A percentile compares a stretch with the other conserved stretches of the same genome.
Evolutionary conservation across 2,329 filamentous ascomycete genomes (phyloP).

Genomic region (Pestalotiopsis fici): DNA sequence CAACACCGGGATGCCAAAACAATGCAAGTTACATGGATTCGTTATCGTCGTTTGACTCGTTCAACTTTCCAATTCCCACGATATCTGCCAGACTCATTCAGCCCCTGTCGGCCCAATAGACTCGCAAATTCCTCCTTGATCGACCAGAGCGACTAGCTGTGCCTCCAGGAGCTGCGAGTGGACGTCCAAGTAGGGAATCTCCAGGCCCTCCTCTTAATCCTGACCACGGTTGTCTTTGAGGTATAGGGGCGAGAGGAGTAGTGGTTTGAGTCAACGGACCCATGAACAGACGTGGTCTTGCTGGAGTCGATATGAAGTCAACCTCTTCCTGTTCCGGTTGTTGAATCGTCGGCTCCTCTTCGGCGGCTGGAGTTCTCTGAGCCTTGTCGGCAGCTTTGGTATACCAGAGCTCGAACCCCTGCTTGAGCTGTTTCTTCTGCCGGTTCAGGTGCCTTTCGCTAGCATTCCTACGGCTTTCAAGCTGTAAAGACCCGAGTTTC

Average conservation of each 20-base stretch:
- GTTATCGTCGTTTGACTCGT: neutral
- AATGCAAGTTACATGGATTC: neutral
- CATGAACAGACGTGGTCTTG: conserved; percentile 28
- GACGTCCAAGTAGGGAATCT: conserved; percentile 24
- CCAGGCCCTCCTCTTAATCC: conserved; percentile 7
- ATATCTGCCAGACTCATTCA: neutral
- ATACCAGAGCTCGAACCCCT: conserved; percentile 30
- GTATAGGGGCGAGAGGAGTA: conserved; percentile 31
- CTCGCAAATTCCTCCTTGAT: conserved; percentile 26
- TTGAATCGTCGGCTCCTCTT: conserved; percentile 18
- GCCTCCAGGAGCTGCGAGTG: conserved; percentile 17
- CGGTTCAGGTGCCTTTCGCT: conserved; percentile 28
- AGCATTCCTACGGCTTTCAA: conserved; percentile 28
- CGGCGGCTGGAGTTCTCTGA: conserved; percentile 4
- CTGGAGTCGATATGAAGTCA: conserved; percentile 29
- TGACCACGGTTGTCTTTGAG: conserved; percentile 22
- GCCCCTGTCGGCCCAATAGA: conserved; percentile 25
- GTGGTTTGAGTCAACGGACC: conserved; percentile 28
- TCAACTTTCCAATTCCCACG: neutral
- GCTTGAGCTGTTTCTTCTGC: conserved; percentile 25
- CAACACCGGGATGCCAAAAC: neutral
- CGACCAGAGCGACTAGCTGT: conserved; percentile 19
- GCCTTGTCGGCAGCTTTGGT: conserved; percentile 24
- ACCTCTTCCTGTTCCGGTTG: conserved; percentile 22
- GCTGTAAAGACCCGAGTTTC: conserved; percentile 29